Conservation (phyloP, 225 moss, liverwort and hornwort genomes). For the Straminergon stramineum region DNA sequence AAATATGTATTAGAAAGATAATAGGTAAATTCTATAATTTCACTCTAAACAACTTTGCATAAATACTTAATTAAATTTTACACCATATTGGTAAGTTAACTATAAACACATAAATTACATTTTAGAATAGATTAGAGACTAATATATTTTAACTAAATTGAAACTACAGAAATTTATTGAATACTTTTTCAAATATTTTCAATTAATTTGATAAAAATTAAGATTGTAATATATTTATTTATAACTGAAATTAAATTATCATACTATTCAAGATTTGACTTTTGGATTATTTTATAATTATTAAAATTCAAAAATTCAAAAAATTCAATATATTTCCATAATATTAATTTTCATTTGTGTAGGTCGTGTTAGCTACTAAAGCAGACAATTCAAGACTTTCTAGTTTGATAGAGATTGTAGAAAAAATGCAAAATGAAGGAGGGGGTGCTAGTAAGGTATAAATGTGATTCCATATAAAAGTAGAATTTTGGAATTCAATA, state of each 20-base stretch:
- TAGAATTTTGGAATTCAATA: not conserved
- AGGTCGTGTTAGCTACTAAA: slow-evolving; percentile 70
- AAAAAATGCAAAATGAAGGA: slow-evolving; percentile 31
- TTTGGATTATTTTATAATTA: not conserved
- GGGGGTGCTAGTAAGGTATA: slow-evolving; percentile 4
- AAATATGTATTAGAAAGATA: not conserved
- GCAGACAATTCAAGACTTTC: slow-evolving; percentile 43
- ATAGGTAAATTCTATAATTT: not conserved
- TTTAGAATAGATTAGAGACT: not conserved
- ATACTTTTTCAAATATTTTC: not conserved
- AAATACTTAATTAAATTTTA: too few relatives aligned
- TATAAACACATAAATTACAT: not conserved
- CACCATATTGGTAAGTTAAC: fast-evolving
- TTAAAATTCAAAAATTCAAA: not conserved
- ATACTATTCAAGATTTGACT: not conserved
- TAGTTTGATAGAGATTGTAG: slow-evolving; percentile 31
- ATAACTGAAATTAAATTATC: not conserved
- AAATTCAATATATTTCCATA: not conserved
- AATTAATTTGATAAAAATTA: not conserved
- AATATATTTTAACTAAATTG: too few relatives aligned
- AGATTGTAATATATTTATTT: not conserved
- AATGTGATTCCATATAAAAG: too few relatives aligned
- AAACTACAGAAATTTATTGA: too few relatives aligned
- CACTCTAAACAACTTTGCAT: not conserved
- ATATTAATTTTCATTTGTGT: not conserved